These are phyloP conservation scores for Cantharellus anzutake DNA, from an alignment of 768 basidiomycete genomes.

Conservation along the genomic window DNA sequence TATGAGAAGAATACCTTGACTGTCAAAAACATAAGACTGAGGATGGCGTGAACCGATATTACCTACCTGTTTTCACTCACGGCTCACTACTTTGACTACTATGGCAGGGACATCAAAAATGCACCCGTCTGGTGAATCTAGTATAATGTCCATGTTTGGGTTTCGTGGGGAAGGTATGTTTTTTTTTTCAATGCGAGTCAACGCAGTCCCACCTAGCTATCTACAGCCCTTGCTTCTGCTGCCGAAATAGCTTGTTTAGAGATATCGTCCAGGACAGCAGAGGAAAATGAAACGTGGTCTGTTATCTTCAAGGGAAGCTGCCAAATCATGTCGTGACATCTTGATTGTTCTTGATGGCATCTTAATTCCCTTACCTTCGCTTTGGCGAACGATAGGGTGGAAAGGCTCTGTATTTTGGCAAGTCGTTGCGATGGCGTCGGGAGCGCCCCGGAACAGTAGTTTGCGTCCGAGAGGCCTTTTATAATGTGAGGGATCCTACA, in stretches of 20 bases:
- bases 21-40: neutral
- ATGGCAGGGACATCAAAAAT: constrained; percentile 53
- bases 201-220: too few species aligned
- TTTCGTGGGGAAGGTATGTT: constrained; percentile 79
- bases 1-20: neutral
- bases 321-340: too few species aligned
- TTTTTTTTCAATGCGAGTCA: neutral
- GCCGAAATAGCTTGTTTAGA: constrained; percentile 65
- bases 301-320: constrained; percentile 50
- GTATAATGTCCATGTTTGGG: constrained; percentile 50
- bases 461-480: constrained; percentile 75
- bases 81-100: neutral
- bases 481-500: constrained; percentile 37
- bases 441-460: constrained; percentile 64
- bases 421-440: constrained; percentile 55
- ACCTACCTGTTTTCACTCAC: neutral
- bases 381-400: constrained; percentile 30
- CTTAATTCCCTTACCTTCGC: neutral
- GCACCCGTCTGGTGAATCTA: constrained; percentile 31
- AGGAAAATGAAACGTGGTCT: constrained; percentile 49
- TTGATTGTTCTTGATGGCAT: constrained; percentile 1
- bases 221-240: constrained; percentile 62
- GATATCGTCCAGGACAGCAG: constrained; percentile 54
- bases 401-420: constrained; percentile 45
- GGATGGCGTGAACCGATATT: neutral